Evolutionary conservation across 2,329 filamentous ascomycete genomes (phyloP).

Genomic region (Aurifilum marmelostoma): DNA sequence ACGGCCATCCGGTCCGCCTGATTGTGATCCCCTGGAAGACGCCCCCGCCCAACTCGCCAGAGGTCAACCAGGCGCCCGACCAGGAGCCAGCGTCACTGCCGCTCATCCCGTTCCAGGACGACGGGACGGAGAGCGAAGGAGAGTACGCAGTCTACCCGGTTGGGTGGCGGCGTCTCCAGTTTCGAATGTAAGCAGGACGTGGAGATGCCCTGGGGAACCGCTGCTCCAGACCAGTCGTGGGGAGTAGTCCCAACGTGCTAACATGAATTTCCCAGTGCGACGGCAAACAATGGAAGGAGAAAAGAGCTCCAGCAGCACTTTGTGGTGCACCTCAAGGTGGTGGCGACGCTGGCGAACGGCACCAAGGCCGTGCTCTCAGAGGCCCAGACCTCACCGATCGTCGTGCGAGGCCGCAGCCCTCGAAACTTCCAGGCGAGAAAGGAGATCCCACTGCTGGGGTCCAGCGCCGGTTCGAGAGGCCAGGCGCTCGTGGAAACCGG

Average conservation of each 20-base stretch:
- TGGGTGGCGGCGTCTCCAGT: conserved; percentile 91
- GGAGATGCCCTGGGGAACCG: too few species aligned
- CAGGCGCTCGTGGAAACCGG: conserved; percentile 72
- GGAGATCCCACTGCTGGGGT: conserved; percentile 83
- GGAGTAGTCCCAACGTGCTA: too few species aligned
- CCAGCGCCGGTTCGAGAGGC: conserved; percentile 75
- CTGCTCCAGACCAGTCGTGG: too few species aligned
- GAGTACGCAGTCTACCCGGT: conserved; percentile 92
- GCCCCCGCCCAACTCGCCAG: conserved; percentile 76
- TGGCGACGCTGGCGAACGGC: conserved; percentile 83
- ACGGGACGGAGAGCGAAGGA: conserved; percentile 63
- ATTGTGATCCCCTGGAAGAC: conserved; percentile 99
- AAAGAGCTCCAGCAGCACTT: conserved; percentile 98
- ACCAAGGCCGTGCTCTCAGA: conserved; percentile 81
- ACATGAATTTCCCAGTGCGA: conserved; percentile 62
- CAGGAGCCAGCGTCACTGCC: conserved; percentile 86
- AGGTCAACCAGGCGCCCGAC: conserved; percentile 67
- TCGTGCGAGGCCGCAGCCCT: conserved; percentile 89
- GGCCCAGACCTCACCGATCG: conserved; percentile 85
- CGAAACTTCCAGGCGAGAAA: conserved; percentile 94
- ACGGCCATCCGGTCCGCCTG: conserved; percentile 87
- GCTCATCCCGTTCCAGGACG: conserved; percentile 68
- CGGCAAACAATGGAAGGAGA: conserved; percentile 90
- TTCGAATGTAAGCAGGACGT: conserved; percentile 67
- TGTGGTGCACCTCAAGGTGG: conserved; percentile 82